Base-by-base conservation (phyloP, 1,284 basidiomycete genomes). In the Mrakiaceae sp. region DNA sequence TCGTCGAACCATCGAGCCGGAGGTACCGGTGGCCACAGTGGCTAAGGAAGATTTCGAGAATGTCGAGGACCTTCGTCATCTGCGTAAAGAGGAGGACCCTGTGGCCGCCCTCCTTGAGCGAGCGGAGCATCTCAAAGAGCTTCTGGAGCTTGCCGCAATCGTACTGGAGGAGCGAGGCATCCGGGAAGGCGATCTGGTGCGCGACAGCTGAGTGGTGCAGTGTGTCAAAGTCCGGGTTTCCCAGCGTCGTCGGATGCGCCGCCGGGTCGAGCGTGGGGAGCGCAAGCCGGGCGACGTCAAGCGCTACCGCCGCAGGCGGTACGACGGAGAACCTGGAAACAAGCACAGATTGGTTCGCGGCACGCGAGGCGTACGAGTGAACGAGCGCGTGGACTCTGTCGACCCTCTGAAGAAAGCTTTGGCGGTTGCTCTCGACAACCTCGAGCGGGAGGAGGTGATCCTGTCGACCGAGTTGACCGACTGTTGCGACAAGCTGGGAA, bases 141-240 rank as follows among this genome's bases (percentile, higher is more conserved):
- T 87, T 83, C 72, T 97, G 94, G 14, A 98, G 81, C 75, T 98
- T 98, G 59, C 94, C 94, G 71, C 95, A 97, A 75, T 98, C 94
- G 75, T 94, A 98, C 73, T 97, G 94, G 5, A 97, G 80, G 42
- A 97, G 79, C 0, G 86, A 90, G 0, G 87, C 83, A 71, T 96
- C 91, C 0, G 94, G 94, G 74, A 98, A 97, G 0, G 92, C 92
- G 65, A 98, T 90, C 71, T 94, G 90, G 43, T 94, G 81, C 73
- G 90, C 92, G 69, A 92, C 89, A 0, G 87, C 77, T 1, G 79
- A 81, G 71, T 92, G 90, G 42, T 97, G 79, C 5, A 84, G 74
- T 0, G 78, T 78, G 71, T 90, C 88, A 70, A 90, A 87, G 10
- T 76, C 74, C 3, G 78, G 72, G 57, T 74, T 67, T 50, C 69